Base-by-base conservation (phyloP, 2,329 filamentous ascomycete genomes). In the Apiospora sp. region DNA sequence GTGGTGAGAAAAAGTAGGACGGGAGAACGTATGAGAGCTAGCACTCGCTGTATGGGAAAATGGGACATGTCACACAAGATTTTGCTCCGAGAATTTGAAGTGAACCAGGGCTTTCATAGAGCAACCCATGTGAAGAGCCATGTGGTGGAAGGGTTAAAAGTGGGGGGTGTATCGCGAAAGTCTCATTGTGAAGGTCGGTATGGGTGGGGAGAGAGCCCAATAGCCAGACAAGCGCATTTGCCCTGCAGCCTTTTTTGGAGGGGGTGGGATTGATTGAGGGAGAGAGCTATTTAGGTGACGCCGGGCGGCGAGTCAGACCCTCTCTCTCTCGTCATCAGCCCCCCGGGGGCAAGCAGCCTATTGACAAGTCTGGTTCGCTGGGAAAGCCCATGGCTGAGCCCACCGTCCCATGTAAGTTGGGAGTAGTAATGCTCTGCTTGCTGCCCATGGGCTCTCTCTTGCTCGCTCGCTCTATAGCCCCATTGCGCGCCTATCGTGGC, bases 141-240 rank as follows among this genome's bases (percentile, higher is more conserved):
- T 73, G 72, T 73, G 72, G 71, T 73, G 61, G 70, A 73, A 70
- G 72, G 64, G 70, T 71, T 71, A 67, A 72, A 68, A 73, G 72
- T 73, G 72, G 72, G 72, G 72, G 48, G 68, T 41, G 68, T 70
- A 54, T 70, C 37, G 46, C 68, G 68, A 51, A 51, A 70, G 67
- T 46, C 44, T 69, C 67, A 48, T 51, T 51, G 46, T 58, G 48
- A 41, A 70, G 49, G 68, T 54, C 68, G 68, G 49, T 70, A 51
- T 51, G 48, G 48, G 68, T 70, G 68, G 68, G 68, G 48, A 27
- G 43, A 51, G 34, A 70, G 48, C 68, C 46, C 68, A 64, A 64
- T 64, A 64, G 58, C 34, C 58, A 64, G 48, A 54, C 68, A 70
- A 70, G 68, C 68, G 68, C 68, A 51, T 54, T 70, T 70, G 68